Evolutionary conservation across 1,139 yeast species (phyloP).

Genomic region (Lodderomyces pseudojiufengensis): DNA sequence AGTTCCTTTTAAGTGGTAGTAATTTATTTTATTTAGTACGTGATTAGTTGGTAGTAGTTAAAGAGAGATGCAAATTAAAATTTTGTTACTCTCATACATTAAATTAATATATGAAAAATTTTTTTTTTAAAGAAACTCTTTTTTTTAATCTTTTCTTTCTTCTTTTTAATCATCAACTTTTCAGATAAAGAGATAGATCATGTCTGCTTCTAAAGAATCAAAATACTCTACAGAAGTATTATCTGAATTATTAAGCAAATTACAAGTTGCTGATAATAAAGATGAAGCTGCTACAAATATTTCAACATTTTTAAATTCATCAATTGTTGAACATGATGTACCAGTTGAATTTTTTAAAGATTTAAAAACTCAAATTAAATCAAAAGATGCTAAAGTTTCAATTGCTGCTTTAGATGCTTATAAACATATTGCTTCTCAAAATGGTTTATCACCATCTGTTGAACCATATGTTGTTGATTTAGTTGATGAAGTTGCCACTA

Average conservation of each 20-base stretch:
- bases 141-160: conserved; percentile 3
- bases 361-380: conserved; percentile 69
- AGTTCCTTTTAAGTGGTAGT: no score
- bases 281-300: conserved; percentile 86
- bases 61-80: no score
- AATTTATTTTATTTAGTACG: no score
- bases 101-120: no score
- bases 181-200: conserved; percentile 28
- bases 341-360: conserved; percentile 84
- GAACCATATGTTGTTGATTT: conserved; percentile 90
- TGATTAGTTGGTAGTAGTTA: no score
- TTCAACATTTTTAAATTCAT: conserved; percentile 91
- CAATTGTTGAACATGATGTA: conserved; percentile 97
- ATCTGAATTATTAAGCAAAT: conserved; percentile 88
- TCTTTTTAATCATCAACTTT: conserved; percentile 11
- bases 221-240: conserved; percentile 76
- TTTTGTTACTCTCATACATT: no score
- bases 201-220: conserved; percentile 65
- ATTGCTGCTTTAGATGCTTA: conserved; percentile 83
- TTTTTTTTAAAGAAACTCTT: conserved; percentile 1
- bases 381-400: conserved; percentile 62
- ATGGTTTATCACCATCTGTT: conserved; percentile 82
- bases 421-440: conserved; percentile 76
- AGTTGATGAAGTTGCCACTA: conserved; percentile 64
- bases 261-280: conserved; percentile 89